phyloP scores from a whole-genome alignment of 2,329 filamentous ascomycete species.

The Magnaporthiopsis rhizophila region DNA sequence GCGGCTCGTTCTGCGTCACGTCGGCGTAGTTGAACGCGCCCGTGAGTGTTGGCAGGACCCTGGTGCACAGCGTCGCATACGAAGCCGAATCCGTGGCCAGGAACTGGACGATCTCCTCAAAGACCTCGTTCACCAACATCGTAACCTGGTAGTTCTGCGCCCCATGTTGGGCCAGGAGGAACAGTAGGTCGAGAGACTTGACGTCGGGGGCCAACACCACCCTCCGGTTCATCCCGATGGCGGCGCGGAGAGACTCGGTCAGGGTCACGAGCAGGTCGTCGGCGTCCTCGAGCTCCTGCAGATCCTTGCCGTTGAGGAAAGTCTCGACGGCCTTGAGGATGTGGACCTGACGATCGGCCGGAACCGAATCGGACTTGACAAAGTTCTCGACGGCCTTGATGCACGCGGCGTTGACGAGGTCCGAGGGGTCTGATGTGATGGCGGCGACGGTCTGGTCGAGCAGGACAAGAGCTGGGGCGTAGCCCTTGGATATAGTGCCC shows the following conservation, averaged over 20 bases:
- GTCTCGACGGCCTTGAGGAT: conserved; percentile 57
- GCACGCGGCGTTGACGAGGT: conserved; percentile 87
- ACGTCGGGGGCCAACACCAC: conserved; percentile 66
- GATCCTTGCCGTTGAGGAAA: conserved; percentile 73
- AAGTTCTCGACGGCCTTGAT: conserved; percentile 75
- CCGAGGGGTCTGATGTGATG: conserved; percentile 67
- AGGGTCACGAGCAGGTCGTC: conserved; percentile 89
- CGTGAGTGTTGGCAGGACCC: conserved; percentile 79
- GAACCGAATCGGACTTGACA: conserved; percentile 43
- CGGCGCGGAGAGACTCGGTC: conserved; percentile 75
- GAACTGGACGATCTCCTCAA: conserved; percentile 74
- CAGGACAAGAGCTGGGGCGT: conserved; percentile 54
- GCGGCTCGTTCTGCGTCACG: conserved; percentile 73
- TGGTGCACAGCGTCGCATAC: conserved; percentile 73
- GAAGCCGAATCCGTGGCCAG: conserved; percentile 55
- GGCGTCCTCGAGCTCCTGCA: conserved; percentile 75
- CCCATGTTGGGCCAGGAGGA: conserved; percentile 80
- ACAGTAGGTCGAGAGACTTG: conserved; percentile 73
- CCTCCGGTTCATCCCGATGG: conserved; percentile 70
- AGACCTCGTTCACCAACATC: conserved; percentile 79
- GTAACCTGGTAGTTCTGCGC: conserved; percentile 87
- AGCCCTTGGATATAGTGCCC: conserved; percentile 67
- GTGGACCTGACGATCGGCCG: conserved; percentile 48
- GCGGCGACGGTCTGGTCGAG: conserved; percentile 67
- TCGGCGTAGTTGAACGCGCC: conserved; percentile 84